Base-by-base conservation (phyloP, 257 asterid species). In the Craterostigma plantagineum region DNA sequence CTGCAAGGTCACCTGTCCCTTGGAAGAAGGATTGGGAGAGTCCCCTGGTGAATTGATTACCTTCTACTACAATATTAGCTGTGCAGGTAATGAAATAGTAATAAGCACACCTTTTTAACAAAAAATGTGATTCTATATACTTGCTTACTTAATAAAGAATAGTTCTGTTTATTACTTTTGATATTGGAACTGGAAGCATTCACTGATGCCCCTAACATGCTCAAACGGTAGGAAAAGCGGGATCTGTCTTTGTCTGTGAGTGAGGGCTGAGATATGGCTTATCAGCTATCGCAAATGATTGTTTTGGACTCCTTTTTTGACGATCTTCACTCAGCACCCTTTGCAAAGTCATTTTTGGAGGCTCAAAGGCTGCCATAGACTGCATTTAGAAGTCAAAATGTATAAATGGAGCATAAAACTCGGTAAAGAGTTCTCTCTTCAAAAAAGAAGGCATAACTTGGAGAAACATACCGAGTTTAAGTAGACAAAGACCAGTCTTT, bases 261-360 rank as follows among this genome's bases (percentile, higher is more conserved):
- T 49, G 69, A 63, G 71, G 62, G 56, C 63, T 56, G 57, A 53
- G 60, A 59, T 51, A 60, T 45, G 63, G 78, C 53, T 66, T 61
- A 49, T 70, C 75, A 45, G 58, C 54, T 35, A 63, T 64, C 56
- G 52, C 39, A 38, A 60, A 53, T 55, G 77, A 65, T 34, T 57
- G 73, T 43, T 18, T 68, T 47, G 76, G 50, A 61, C 70, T 61
- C 33, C 58, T 61, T 53, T 67, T 63, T 50, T 58, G 68, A 55
- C 11, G 36, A 46, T 79, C 77, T 56, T 60, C 77, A 55, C 68
- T 73, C 52, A 70, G 62, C 46, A 70, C 63, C 69, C 98, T 72
- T 63, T 73, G 72, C 4, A 87, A 77, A 43, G 92, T 82, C 57
- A 92, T 75, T 66, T 77, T 82, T 10, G 73, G 72, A 63, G 91